Evolutionary conservation across 2,329 filamentous ascomycete species (phyloP), one percentile per base, ranked within the genome.

Genomic region (Fusarium circinatum): DNA sequence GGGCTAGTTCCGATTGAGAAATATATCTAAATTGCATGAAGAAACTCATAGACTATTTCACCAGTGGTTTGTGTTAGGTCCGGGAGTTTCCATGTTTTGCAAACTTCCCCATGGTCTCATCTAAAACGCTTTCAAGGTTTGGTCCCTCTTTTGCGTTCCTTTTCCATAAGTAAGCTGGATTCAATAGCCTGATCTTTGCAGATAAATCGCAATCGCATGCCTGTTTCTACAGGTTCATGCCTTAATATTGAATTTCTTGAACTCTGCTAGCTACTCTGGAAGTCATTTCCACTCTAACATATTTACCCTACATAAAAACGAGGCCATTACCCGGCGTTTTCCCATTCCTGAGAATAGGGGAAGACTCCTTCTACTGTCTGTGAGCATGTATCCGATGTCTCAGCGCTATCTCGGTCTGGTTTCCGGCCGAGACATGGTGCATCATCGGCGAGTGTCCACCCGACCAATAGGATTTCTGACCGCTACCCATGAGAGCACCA

Each of bases 401-500:
- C 17, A n/a, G 30, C 17, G 18, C 1, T 17, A 9, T 14, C 13
- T 70, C 67, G 67, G 58, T 32, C 34, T 65, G 9, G 28, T 65
- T 30, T 2, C 65, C 67, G 67, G 34, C 5, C 17, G 4, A 12
- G n/a, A 18, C 2, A 18, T 34, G 18, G 5, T 24, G 4, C 8
- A 3, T 10, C 6, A n/a, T 36, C 32, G 9, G 20, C 2, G 4
- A 4, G 4, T 4, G 7, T n/a, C 7, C 17, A 28, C n/a, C 1
- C 10, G 9, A 1, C 67, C 67, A 70, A 54, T 70, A 22, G 67
- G 67, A 52, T 18, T 56, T 64, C 45, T 32, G 2, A 28, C 67
- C 67, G 66, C 10, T 1, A 2, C 0, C 0, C 20, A 36, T 5
- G 20, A 8, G 0, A 12, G 9, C 8, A 9, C 12, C 18, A 7